Conservation (phyloP, 169 alveolate species). For the Cryptosporidium sp. region DNA sequence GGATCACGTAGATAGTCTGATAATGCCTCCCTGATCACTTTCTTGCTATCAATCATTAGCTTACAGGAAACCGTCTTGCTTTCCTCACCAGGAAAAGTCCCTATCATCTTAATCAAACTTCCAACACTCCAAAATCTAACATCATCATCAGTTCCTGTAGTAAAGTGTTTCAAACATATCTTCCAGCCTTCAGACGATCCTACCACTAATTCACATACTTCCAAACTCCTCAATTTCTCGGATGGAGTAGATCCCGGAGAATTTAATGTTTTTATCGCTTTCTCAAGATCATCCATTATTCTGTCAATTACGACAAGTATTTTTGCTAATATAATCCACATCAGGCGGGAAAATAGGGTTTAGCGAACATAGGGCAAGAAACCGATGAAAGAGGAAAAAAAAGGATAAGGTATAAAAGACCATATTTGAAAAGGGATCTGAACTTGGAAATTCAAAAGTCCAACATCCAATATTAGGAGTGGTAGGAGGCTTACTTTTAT, state of each 20-base stretch:
- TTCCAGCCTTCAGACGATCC: slow-evolving; percentile 57
- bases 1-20: slow-evolving; percentile 14
- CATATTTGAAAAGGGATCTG: background rate
- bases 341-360: slow-evolving; percentile 20
- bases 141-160: slow-evolving; percentile 24
- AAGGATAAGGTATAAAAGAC: background rate
- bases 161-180: slow-evolving; percentile 37
- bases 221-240: slow-evolving; percentile 44
- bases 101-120: slow-evolving; percentile 42
- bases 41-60: slow-evolving; percentile 3
- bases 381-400: slow-evolving; percentile 2
- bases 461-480: background rate
- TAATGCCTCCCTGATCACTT: slow-evolving; percentile 32
- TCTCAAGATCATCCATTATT: slow-evolving; percentile 74
- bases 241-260: slow-evolving; percentile 58
- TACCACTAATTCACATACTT: slow-evolving; percentile 47
- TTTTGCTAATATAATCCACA: slow-evolving; percentile 1
- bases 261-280: slow-evolving; percentile 54
- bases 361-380: background rate
- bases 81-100: slow-evolving; percentile 17
- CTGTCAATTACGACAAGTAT: slow-evolving; percentile 44
- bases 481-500: background rate
- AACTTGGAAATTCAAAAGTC: background rate
- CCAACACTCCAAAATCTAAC: slow-evolving; percentile 74
- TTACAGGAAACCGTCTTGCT: background rate